Conservation (phyloP, 1,284 basidiomycete species). For the Tilletia indica region DNA sequence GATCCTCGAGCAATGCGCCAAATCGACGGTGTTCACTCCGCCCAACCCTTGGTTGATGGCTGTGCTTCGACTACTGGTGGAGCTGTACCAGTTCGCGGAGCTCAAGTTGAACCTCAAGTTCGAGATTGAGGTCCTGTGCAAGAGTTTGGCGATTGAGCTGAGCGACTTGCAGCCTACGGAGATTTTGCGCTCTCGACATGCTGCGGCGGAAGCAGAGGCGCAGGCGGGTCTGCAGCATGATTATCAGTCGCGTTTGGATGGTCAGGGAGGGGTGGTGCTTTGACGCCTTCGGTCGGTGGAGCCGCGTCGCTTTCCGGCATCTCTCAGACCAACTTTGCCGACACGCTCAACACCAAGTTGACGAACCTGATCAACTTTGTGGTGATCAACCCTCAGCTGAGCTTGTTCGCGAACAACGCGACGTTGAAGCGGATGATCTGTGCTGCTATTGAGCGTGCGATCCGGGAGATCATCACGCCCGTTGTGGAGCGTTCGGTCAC, state of each 20-base stretch:
- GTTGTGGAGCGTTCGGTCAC: conserved; percentile 99
- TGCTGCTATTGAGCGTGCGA: conserved; percentile 86
- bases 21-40: conserved; percentile 86
- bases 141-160: conserved; percentile 82
- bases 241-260: conserved; percentile 33
- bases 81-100: conserved; percentile 95
- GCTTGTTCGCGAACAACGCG: conserved; percentile 71
- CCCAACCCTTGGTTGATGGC: conserved; percentile 99
- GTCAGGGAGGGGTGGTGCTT: conserved; percentile 23
- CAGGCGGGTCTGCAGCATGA: conserved; percentile 19
- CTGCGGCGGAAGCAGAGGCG: conserved; percentile 23
- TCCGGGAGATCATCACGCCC: conserved; percentile 95
- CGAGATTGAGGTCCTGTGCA: conserved; percentile 97
- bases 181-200: conserved; percentile 66
- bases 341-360: conserved; percentile 69
- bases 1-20: conserved; percentile 83
- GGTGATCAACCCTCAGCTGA: conserved; percentile 68
- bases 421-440: conserved; percentile 88
- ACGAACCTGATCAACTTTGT: conserved; percentile 71
- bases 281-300: conserved; percentile 33
- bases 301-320: conserved; percentile 34
- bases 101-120: conserved; percentile 97
- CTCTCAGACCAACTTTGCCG: conserved; percentile 40
- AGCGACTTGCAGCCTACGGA: conserved; percentile 80
- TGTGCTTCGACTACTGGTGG: conserved; percentile 83